Base-by-base conservation (phyloP, 2,329 filamentous ascomycete species). In the Lecanicillium sp. region DNA sequence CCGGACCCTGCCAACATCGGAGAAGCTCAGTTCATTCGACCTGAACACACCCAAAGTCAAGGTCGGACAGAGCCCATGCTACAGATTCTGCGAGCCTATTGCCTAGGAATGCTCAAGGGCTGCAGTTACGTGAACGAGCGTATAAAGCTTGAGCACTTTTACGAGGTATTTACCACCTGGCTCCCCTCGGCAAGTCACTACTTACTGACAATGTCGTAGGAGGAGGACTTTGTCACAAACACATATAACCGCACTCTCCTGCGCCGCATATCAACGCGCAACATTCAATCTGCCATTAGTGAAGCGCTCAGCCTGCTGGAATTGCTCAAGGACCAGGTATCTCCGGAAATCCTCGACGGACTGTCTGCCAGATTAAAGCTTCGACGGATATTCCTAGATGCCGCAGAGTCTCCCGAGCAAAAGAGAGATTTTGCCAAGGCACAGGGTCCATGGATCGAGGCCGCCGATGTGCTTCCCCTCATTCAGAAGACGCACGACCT, bases 161-260 rank as follows among this genome's bases (percentile, higher is more conserved):
- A 91, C 58, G 93, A 98, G 77, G 87, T 87, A 64, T 54, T 9
- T 10, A 33, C 5, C 19, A 30, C 20, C 6, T 29, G 11, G 27
- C 17, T 10, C 12, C 12, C 20, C n/a, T n/a, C n/a, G n/a, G n/a
- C n/a, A n/a, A n/a, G n/a, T n/a, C 17, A 12, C 7, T 4, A 9
- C 15, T 1, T n/a, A 15, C 11, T 46, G 11, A 47, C 17, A 14
- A 55, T 17, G 10, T 5, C 24, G 14, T 38, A 91, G 84, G 93
- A 98, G 67, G 93, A 98, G 66, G 93, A 98, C 60, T 96, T 98
- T 62, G 88, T 94, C 17, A 90, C 89, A 6, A 90, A 95, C 63
- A 86, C 90, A 0, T 97, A 93, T 62, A 86, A 90, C 56, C 80
- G 90, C 30, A 81, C 80, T 11, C 71, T 98, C 1, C 74, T 97